phyloP scores from a whole-genome alignment of 805 yeast species.

The Candida ponderosae region DNA sequence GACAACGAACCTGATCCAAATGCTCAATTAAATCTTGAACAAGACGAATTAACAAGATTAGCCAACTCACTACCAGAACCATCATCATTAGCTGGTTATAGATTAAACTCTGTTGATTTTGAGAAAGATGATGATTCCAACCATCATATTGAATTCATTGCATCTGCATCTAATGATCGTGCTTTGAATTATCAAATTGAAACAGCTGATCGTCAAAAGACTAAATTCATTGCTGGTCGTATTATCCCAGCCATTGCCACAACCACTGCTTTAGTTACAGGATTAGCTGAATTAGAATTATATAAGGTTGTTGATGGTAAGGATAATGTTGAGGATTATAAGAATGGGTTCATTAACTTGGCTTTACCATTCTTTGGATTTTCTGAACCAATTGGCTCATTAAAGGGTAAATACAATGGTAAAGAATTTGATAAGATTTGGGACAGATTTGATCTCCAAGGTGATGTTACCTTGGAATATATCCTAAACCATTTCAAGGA shows the following conservation, averaged over 20 bases:
- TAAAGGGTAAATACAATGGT: constrained; percentile 71
- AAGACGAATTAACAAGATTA: constrained; percentile 56
- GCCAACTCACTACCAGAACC: constrained; percentile 85
- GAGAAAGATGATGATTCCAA: constrained; percentile 97
- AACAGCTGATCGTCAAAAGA: constrained; percentile 79
- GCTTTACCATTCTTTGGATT: constrained; percentile 96
- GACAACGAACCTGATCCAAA: constrained; percentile 89
- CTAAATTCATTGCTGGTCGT: constrained; percentile 96
- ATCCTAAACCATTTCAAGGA: constrained; percentile 68
- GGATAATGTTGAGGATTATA: constrained; percentile 72
- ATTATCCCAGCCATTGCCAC: constrained; percentile 99
- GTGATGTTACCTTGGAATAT: constrained; percentile 68
- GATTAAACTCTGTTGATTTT: constrained; percentile 84
- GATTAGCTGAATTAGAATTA: constrained; percentile 84
- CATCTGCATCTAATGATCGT: constrained; percentile 94
- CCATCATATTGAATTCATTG: constrained; percentile 92
- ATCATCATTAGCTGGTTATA: constrained; percentile 78
- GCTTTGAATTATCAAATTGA: constrained; percentile 88
- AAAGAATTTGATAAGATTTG: constrained; percentile 83
- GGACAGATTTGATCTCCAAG: constrained; percentile 85
- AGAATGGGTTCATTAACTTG: constrained; percentile 86
- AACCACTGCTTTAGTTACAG: constrained; percentile 96
- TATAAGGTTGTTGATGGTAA: constrained; percentile 81
- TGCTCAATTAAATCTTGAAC: constrained; percentile 41
- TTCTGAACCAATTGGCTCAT: constrained; percentile 89